These are phyloP conservation scores for Furcasterigmium furcatum DNA, from an alignment of 2,329 filamentous ascomycete species.

Conservation along the genomic window DNA sequence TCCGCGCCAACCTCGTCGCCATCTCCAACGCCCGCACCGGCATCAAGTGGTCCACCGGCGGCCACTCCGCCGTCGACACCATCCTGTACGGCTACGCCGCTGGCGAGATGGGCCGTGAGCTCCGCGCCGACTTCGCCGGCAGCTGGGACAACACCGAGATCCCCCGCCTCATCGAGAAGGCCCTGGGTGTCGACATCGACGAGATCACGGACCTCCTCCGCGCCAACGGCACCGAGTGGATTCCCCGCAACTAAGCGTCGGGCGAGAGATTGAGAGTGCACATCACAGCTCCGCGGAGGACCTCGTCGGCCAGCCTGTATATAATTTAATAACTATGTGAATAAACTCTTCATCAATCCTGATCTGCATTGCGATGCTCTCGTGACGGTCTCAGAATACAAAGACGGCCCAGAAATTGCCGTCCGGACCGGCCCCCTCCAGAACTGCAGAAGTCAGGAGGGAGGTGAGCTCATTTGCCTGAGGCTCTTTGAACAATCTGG, in stretches of 20 bases:
- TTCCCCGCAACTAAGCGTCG: background rate
- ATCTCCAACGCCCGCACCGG: slow-evolving; percentile 22
- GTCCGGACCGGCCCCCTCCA: no score
- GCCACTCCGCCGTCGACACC: slow-evolving; percentile 30
- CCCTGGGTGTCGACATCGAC: slow-evolving; percentile 19
- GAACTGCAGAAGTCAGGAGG: no score
- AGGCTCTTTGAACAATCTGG: no score
- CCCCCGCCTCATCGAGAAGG: slow-evolving; percentile 20
- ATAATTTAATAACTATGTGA: no score
- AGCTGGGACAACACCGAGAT: slow-evolving; percentile 26
- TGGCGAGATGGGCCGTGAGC: slow-evolving; percentile 15
- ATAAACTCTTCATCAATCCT: no score
- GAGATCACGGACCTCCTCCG: slow-evolving; percentile 18
- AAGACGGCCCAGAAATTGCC: no score
- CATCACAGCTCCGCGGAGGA: no score
- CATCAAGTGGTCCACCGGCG: slow-evolving; percentile 29
- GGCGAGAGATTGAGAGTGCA: no score
- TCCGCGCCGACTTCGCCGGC: slow-evolving; percentile 19
- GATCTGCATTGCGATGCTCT: no score
- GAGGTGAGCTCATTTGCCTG: no score
- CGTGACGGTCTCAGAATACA: no score
- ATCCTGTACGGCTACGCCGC: slow-evolving; percentile 27
- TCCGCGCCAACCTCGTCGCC: slow-evolving; percentile 18
- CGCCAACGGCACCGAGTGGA: slow-evolving; percentile 6
- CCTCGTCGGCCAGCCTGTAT: no score